A percentile compares a stretch with the other conserved stretches of the same genome.
Conservation (phyloP, 345 rosid genomes). For the Balakata baccata region DNA sequence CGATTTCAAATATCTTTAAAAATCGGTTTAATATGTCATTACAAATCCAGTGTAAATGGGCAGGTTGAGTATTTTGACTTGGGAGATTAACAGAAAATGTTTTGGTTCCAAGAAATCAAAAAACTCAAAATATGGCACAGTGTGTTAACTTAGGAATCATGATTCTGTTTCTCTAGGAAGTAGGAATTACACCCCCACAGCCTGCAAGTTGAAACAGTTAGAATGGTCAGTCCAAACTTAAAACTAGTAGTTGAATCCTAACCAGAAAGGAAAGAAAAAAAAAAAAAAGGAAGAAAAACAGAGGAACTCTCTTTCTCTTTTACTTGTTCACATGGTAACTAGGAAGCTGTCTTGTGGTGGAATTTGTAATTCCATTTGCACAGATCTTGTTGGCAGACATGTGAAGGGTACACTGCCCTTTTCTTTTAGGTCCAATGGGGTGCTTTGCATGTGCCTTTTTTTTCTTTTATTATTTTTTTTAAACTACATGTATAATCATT, state of each 20-base stretch:
- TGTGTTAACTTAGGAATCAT: no score
- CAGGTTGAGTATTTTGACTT: no score
- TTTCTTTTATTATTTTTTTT: no score
- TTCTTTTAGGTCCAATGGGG: conserved; percentile 39
- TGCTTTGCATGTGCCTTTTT: conserved; percentile 56
- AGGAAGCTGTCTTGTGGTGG: conserved; percentile 46
- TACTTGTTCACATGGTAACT: conserved; percentile 46
- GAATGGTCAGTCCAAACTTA: conserved; percentile 35
- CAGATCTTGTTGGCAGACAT: conserved; percentile 57
- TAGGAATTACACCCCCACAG: conserved; percentile 16
- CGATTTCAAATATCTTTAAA: no score
- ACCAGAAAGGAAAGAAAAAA: conserved; percentile 6
- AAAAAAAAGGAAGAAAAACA: background rate
- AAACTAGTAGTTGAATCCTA: conserved; percentile 32
- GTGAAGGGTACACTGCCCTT: conserved; percentile 45
- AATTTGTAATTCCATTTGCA: conserved; percentile 33
- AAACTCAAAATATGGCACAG: no score
- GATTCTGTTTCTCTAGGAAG: conserved; percentile 5
- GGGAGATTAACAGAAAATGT: no score
- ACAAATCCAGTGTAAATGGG: no score
- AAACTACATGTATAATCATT: no score
- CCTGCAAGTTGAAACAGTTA: background rate
- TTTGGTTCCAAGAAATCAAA: no score
- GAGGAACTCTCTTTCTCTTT: conserved; percentile 25
- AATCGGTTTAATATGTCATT: no score